Evolutionary conservation across 2,329 filamentous ascomycete genomes (phyloP), one percentile per base, ranked within the genome.

Genomic region (Diaporthe australafricana): DNA sequence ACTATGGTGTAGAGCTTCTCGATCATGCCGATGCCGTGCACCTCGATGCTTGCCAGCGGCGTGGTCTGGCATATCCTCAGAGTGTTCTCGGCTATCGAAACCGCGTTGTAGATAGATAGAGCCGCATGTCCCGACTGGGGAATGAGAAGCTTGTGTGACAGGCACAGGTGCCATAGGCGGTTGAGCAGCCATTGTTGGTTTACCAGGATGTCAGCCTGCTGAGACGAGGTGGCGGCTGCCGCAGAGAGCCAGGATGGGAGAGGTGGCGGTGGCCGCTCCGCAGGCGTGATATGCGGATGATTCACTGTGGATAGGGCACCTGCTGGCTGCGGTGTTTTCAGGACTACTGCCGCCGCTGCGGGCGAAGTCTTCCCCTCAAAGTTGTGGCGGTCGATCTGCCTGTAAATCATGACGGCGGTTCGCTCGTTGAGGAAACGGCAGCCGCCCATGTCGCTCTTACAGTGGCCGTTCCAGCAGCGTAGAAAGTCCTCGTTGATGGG

Each of bases 141-240:
- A 14, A 70, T 42, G 5, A 70, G 68, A 16, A 70, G 42, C 27
- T 70, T 70, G n/a, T 70, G 68, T 45, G 57, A 70, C 1, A 70
- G 57, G 30, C 68, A 70, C 20, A 70, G 14, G 48, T 70, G 68
- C 68, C 68, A 70, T 6, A 70, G 57, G 12, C 68, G 68, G 40
- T 70, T 70, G 3, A 65, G 68, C 27, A 70, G 68, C 68, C 68
- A 70, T 38, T 70, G 68, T 48, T 70, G 68, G 27, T 70, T 70
- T 27, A 70, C 52, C 27, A 70, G 38, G 14, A 70, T 70, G 40
- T 70, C 68, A n/a, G 68, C 56, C 57, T 70, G 48, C 50, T 70
- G 68, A 27, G 68, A 50, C 3, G 68, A 63, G 14, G 68, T 70
- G 35, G 53, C 57, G 1, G 25, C 48, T 20, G 57, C 68, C 9